phyloP scores from a whole-genome alignment of 2,329 filamentous ascomycete genomes.

The Phialemonium atrogriseum region DNA sequence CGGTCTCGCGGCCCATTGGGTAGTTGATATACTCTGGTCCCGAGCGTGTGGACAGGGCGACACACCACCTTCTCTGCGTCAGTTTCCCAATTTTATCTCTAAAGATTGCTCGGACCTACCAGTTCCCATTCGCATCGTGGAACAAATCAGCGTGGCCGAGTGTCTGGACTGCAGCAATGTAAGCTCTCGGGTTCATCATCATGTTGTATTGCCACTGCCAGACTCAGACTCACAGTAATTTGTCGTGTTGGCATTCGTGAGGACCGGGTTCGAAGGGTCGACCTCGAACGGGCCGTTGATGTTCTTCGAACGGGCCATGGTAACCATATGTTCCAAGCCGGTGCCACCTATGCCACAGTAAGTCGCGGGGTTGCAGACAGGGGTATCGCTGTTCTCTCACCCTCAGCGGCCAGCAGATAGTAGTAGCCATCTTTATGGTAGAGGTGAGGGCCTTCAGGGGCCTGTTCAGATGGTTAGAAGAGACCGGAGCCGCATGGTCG shows the following conservation, averaged over 20 bases:
- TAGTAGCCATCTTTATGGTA: constrained; percentile 42
- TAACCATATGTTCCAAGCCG: constrained; percentile 37
- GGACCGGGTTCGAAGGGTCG: constrained; percentile 33
- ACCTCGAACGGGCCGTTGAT: constrained; percentile 36
- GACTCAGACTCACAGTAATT: constrained; percentile 27
- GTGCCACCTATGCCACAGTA: constrained; percentile 31
- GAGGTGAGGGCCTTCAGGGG: constrained; percentile 46
- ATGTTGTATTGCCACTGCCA: background rate
- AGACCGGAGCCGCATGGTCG: background rate
- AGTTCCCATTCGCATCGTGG: constrained; percentile 32
- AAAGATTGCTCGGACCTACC: constrained; percentile 16
- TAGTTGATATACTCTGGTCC: constrained; percentile 27
- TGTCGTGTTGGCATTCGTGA: constrained; percentile 35
- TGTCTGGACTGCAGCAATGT: constrained; percentile 31
- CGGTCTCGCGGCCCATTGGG: constrained; percentile 35
- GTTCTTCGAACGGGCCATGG: constrained; percentile 33
- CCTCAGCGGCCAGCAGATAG: constrained; percentile 45
- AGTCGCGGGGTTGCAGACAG: background rate
- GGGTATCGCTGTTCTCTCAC: constrained; percentile 10
- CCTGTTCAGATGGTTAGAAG: constrained; percentile 11
- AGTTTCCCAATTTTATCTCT: constrained; percentile 1
- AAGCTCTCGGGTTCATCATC: background rate
- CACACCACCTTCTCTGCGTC: constrained; percentile 25
- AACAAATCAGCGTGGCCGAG: constrained; percentile 51
- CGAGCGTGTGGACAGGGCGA: constrained; percentile 30